Evolutionary conservation across 2,329 filamentous ascomycete species (phyloP).

Genomic region (Capronia americana): DNA sequence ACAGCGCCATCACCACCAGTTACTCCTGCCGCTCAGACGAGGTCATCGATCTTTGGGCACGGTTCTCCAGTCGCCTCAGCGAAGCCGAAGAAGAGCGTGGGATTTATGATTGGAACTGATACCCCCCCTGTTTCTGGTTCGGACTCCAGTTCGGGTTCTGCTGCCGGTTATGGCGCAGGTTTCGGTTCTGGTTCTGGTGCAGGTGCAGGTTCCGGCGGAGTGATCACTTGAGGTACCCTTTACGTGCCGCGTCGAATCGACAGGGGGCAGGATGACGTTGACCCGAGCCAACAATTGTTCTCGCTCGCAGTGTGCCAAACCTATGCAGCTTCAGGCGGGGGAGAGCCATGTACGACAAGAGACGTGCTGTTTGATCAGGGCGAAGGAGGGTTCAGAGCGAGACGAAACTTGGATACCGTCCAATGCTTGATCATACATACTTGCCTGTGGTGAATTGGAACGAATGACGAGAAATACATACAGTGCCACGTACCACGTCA

Average conservation of each 20-base stretch:
- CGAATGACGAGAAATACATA: not conserved
- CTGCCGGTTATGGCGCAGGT: no score
- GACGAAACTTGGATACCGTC: not conserved
- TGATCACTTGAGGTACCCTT: not conserved
- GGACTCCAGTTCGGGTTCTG: not conserved
- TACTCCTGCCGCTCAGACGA: not conserved
- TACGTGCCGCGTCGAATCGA: not conserved
- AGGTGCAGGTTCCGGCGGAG: not conserved
- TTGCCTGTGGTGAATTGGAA: not conserved
- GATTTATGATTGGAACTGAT: conserved; percentile 9
- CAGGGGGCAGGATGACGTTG: not conserved
- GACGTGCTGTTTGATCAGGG: not conserved
- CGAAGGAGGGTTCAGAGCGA: not conserved
- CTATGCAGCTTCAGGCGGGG: not conserved
- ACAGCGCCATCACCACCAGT: not conserved
- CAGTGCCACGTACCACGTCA: not conserved
- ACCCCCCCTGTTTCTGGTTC: not conserved
- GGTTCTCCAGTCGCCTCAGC: not conserved
- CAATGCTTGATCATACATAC: not conserved
- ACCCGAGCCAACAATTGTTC: not conserved
- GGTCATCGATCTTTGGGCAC: conserved; percentile 14
- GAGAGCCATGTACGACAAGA: not conserved
- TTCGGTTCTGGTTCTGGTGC: no score
- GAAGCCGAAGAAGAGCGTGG: conserved; percentile 30
- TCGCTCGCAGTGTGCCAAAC: not conserved